Conservation (phyloP, 192 early-diverging fungal species). For the Spinellus fusiger region DNA sequence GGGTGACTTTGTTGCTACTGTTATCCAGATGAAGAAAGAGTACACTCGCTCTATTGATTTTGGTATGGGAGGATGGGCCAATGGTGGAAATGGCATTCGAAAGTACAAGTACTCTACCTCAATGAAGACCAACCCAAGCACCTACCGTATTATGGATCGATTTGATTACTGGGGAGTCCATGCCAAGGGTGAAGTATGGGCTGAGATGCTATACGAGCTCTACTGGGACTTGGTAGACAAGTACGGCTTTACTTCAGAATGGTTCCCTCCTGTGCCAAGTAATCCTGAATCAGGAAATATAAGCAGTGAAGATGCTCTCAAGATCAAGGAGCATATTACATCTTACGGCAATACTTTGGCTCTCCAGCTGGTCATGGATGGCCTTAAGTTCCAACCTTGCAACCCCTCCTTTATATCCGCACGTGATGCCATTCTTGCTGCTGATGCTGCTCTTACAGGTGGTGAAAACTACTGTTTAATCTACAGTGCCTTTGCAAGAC, state of each 20-base stretch:
- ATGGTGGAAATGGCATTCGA: slow-evolving; percentile 85
- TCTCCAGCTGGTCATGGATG: slow-evolving; percentile 67
- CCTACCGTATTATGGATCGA: slow-evolving; percentile 68
- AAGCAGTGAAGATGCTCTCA: slow-evolving; percentile 11
- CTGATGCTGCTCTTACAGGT: slow-evolving; percentile 55
- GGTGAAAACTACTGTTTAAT: slow-evolving; percentile 68
- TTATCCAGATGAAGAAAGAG: slow-evolving; percentile 56
- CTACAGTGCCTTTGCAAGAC: slow-evolving; percentile 80
- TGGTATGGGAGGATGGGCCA: slow-evolving; percentile 77
- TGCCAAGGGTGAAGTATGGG: slow-evolving; percentile 90
- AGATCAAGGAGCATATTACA: slow-evolving; percentile 29
- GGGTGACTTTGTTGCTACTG: slow-evolving; percentile 89
- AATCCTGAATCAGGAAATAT: slow-evolving; percentile 5
- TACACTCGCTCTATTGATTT: slow-evolving; percentile 57
- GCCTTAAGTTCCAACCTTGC: slow-evolving; percentile 75
- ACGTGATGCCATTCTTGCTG: slow-evolving; percentile 67
- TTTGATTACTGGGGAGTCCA: slow-evolving; percentile 92
- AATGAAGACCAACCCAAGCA: slow-evolving; percentile 69
- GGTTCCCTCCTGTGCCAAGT: slow-evolving; percentile 43
- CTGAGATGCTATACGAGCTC: slow-evolving; percentile 85
- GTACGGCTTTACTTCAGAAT: slow-evolving; percentile 49
- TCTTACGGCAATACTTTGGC: slow-evolving; percentile 64
- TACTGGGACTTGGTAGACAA: slow-evolving; percentile 64
- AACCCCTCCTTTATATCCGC: slow-evolving; percentile 65
- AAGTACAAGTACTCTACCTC: slow-evolving; percentile 80